Evolutionary conservation across 331 rosid species (phyloP), one percentile per base, ranked within the genome.

Genomic region (Rhamnella rubrinervis): DNA sequence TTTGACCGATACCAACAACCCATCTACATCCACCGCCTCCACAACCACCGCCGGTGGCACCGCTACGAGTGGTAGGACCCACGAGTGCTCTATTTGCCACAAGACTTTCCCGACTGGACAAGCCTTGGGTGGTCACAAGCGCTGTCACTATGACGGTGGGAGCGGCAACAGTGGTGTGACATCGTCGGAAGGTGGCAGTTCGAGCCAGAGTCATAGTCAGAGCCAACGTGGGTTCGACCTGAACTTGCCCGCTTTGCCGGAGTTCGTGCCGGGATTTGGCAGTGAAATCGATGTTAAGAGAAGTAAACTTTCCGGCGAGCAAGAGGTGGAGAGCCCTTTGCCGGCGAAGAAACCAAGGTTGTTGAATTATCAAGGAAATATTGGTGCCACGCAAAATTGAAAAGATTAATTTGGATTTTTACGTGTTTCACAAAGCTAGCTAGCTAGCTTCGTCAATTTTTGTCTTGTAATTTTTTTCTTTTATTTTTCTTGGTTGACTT

Each of bases 41-140:
- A 8, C 41, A 14, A 25, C 56, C 12, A 20, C 37, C 1, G n/a
- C 35, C 6, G n/a, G 67, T 7, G 14, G 19, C 13, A 8, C 25
- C 2, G 6, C 62, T 23, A 47, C 59, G 2, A 67, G 71, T 0
- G 84, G 66, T 8, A 80, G 72, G 91, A 80, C 75, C 75, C 98
- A 95, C 64, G 88, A 87, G 88, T 95, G 98, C 57, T 80, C 93
- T 41, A 89, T 91, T 70, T 95, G 98, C 66, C 91, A 91, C 72
- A 95, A 89, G 85, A 63, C 76, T 21, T 95, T 95, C 53, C 85
- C 95, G 0, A 89, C 98, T 0, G 98, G 98, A 3, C 98, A 95
- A 71, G 98, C 98, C 15, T 70, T 95, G 8, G 98, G 98, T 1
- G 98, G 98, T 6, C 98, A 95, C 80, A 95, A 91, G 66, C 88